Evolutionary conservation across 768 basidiomycete species (phyloP).

Genomic region (Boletus rubropictus): DNA sequence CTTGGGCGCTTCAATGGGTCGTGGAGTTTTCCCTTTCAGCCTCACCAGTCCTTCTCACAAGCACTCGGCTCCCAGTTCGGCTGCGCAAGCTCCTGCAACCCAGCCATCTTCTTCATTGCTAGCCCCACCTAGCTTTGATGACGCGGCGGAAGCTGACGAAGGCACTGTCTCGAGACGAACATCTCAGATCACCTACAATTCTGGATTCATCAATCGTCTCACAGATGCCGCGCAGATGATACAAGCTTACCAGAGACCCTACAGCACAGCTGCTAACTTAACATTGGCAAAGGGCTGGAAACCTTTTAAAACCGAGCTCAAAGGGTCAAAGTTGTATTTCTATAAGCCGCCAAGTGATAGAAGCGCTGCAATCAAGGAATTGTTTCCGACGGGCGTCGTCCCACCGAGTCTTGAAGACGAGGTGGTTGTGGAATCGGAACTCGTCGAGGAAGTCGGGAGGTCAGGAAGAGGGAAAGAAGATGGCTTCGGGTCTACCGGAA

Average conservation of each 20-base stretch:
- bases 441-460: conserved; percentile 23
- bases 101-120: conserved; percentile 44
- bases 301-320: conserved; percentile 75
- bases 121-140: conserved; percentile 45
- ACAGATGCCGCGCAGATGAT: conserved; percentile 43
- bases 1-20: conserved; percentile 6
- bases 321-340: conserved; percentile 80
- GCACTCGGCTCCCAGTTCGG: conserved; percentile 17
- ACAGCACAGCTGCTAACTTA: conserved; percentile 31
- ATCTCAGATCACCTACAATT: conserved; percentile 73
- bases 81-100: conserved; percentile 10
- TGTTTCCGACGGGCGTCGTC: conserved; percentile 67
- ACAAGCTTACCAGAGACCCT: conserved; percentile 26
- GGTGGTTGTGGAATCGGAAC: conserved; percentile 23
- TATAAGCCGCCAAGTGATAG: conserved; percentile 79
- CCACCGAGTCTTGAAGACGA: conserved; percentile 50
- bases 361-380: conserved; percentile 54
- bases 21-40: conserved; percentile 30
- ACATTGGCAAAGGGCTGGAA: conserved; percentile 74
- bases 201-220: conserved; percentile 73
- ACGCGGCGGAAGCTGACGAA: conserved; percentile 33
- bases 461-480: conserved; percentile 34
- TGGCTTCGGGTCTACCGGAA: conserved; percentile 23
- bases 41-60: conserved; percentile 27
- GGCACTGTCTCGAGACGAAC: conserved; percentile 46